Conservation (phyloP, 345 rosid species). For the Trapa incisa region DNA sequence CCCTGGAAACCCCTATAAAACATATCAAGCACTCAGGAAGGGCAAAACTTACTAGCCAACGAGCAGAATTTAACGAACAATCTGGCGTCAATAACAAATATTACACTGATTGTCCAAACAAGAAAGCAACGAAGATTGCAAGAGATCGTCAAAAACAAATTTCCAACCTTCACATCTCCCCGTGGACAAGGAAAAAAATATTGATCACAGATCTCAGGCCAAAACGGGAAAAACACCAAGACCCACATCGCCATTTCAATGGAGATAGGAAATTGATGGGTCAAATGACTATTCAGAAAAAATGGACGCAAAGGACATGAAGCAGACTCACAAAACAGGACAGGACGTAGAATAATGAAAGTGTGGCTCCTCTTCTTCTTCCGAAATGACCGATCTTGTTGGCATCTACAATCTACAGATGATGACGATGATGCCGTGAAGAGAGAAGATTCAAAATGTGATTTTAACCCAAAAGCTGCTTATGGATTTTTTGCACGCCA, state of each 20-base stretch:
- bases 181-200: slow-evolving; percentile 7
- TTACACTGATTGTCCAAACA: slow-evolving; percentile 5
- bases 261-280: neutral
- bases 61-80: slow-evolving; percentile 1
- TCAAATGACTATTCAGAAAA: neutral
- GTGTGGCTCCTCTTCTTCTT: neutral
- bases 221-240: slow-evolving; percentile 3
- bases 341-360: slow-evolving; percentile 4
- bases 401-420: slow-evolving; percentile 3
- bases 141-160: slow-evolving; percentile 5
- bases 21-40: slow-evolving; percentile 1
- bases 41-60: neutral
- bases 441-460: neutral
- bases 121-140: slow-evolving; percentile 2
- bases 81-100: neutral
- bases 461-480: slow-evolving; percentile 10
- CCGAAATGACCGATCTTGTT: neutral
- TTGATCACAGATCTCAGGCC: slow-evolving; percentile 11
- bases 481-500: slow-evolving; percentile 15
- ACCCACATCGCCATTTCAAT: slow-evolving; percentile 6
- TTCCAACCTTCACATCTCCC: slow-evolving; percentile 9
- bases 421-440: neutral
- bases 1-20: slow-evolving; percentile 5
- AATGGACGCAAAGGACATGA: neutral
- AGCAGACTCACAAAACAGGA: slow-evolving; percentile 10